Conservation (phyloP, 257 asterid species). For the Pogostemon cablin region DNA sequence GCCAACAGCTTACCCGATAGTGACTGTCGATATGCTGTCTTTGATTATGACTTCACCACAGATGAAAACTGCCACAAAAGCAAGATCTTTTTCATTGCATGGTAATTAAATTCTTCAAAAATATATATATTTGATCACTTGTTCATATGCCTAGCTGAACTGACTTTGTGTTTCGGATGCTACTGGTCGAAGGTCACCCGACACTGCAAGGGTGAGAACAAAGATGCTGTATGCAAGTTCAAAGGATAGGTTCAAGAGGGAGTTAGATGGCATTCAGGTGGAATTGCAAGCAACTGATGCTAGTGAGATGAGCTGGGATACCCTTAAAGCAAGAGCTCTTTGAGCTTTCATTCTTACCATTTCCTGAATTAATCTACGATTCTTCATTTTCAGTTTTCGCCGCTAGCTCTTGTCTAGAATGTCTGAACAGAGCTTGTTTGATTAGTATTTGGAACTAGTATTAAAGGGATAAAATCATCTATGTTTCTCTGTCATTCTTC, state of each 20-base stretch:
- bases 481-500: background rate
- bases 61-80: conserved; percentile 69
- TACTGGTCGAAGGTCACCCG: conserved; percentile 56
- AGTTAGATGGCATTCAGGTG: conserved; percentile 69
- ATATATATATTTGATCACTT: too few species aligned
- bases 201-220: conserved; percentile 60
- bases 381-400: conserved; percentile 13
- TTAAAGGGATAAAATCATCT: conserved; percentile 27
- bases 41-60: conserved; percentile 67
- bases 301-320: conserved; percentile 79
- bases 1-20: conserved; percentile 49
- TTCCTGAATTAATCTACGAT: background rate
- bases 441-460: conserved; percentile 21
- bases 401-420: conserved; percentile 14
- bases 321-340: conserved; percentile 56
- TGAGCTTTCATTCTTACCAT: conserved; percentile 18
- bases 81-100: conserved; percentile 73
- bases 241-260: conserved; percentile 73
- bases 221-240: conserved; percentile 79
- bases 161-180: background rate
- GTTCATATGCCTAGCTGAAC: too few species aligned
- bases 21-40: conserved; percentile 74
- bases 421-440: conserved; percentile 25
- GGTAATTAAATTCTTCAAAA: conserved; percentile 31
- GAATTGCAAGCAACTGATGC: conserved; percentile 81